Evolutionary conservation across 768 basidiomycete genomes (phyloP), one percentile per base, ranked within the genome.

Genomic region (Boletales sp.): DNA sequence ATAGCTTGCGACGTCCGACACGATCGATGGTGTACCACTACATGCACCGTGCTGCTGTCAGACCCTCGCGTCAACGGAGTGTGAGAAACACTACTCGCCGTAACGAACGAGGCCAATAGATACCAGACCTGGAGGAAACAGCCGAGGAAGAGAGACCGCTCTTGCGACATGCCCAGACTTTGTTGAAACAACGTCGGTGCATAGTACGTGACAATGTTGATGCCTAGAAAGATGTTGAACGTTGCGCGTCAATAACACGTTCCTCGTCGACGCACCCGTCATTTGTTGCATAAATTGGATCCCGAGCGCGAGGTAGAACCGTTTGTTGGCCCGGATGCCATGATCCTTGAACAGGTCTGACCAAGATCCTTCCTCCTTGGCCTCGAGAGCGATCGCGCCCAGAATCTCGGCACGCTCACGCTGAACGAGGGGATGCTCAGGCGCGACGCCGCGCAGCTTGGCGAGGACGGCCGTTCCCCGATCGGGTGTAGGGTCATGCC

Each of bases 271-370:
- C 25, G 14, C 37, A 48, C 51, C 51, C 7, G 51, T 52, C 51
- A 52, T 48, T 36, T 52, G 51, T 34, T 52, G 51, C 46, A 52
- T 52, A 18, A 52, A 52, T 12, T 52, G 51, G 25, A 52, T 52
- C 3, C 51, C 51, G 14, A 52, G 46, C 1, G 51, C 46, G 11
- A 52, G 46, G 37, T 48, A 48, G 35, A 52, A 52, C 7, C 46
- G 46, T 33, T 48, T 52, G 41, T 52, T 34, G 11, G 33, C 51
- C 4, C 36, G 46, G 34, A 52, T 33, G 10, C 51, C 51, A 13
- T 52, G 51, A 14, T 47, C 46, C 25, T 44, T 52, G n/a, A 48
- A 47, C 5, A 52, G 36, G 45, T 51, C 50, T 3, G 25, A 35
- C 50, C 50, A 51, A 21, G 46, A 43, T 6, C 41, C 46, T n/a